Evolutionary conservation across 2,329 filamentous ascomycete genomes (phyloP), one percentile per base, ranked within the genome.

Genomic region (Diplocarpon rosae): DNA sequence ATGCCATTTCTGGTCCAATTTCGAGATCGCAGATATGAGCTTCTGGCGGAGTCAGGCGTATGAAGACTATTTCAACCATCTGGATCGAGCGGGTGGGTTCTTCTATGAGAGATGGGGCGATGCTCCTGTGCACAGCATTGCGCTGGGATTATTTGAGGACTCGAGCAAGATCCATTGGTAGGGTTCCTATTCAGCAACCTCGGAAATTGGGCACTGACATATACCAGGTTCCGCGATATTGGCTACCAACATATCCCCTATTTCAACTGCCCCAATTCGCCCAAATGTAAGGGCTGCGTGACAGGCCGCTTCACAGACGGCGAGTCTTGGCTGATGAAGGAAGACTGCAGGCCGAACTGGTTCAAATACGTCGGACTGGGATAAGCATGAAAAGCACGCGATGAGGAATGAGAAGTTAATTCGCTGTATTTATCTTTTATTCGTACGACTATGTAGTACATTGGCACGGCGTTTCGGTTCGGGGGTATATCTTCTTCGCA

Each of bases 31-130:
- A 37, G 87, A 95, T 64, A 77, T 98, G 75, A 76, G 76, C 51
- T 95, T 98, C 66, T 98, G 88, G 85, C 73, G 92, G 39, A 85
- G 87, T 60, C 78, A 89, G 62, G 74, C 78, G 37, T 98, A 98
- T 62, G 85, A 94, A 61, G 88, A 93, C 52, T 98, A 95, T 65
- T 98, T 98, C 62, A 80, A 94, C 60, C 88, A 96, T 64, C 74
- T 98, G 29, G 92, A 98, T 65, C 78, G 85, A 15, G 86, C 89
- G 0, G 92, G 92, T 31, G 92, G 92, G 17, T 98, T 98, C 75
- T 98, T 95, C 65, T 98, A 98, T 62, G 92, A 98, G 69, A 75
- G 92, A 56, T 98, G 92, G 92, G 92, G 92, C 9, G 92, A 98
- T 70, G 92, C 92, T 1, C 92, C 92, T 0, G 92, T 98, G 5